These are phyloP conservation scores for Phytophthora sp. DNA, from an alignment of 352 stramenopile species.

Conservation along the genomic window DNA sequence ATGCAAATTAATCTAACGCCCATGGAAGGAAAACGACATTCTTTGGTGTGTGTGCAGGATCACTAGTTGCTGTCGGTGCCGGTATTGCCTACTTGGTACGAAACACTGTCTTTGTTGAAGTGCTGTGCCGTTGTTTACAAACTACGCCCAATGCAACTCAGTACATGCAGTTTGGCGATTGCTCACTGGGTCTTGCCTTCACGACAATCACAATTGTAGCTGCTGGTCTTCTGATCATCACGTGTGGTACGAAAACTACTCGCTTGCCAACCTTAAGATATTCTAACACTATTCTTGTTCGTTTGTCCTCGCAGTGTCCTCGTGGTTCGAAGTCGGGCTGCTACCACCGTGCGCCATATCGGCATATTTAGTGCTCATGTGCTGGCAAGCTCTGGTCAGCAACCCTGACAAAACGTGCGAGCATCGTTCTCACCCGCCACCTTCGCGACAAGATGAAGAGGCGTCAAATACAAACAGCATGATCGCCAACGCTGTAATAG, in stretches of 20 bases:
- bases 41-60: constrained; percentile 54
- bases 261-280: neutral
- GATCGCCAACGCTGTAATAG: constrained; percentile 60
- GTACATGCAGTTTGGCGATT: constrained; percentile 92
- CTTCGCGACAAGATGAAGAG: neutral
- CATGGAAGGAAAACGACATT: constrained; percentile 32
- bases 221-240: constrained; percentile 62
- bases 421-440: constrained; percentile 7
- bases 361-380: constrained; percentile 76
- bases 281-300: no score
- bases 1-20: neutral
- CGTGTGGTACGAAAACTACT: constrained; percentile 53
- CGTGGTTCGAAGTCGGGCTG: constrained; percentile 75
- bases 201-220: constrained; percentile 90
- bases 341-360: constrained; percentile 78
- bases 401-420: constrained; percentile 60
- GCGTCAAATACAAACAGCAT: constrained; percentile 42
- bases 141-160: constrained; percentile 34
- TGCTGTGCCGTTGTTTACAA: neutral
- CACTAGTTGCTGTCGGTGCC: constrained; percentile 54
- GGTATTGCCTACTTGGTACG: constrained; percentile 61
- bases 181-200: constrained; percentile 74
- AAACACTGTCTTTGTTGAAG: no score
- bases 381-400: constrained; percentile 74
- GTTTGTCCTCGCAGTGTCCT: constrained; percentile 46